These are phyloP conservation scores for Conoideocrella luteorostrata DNA, from an alignment of 2,329 filamentous ascomycete species.

Conservation along the genomic window DNA sequence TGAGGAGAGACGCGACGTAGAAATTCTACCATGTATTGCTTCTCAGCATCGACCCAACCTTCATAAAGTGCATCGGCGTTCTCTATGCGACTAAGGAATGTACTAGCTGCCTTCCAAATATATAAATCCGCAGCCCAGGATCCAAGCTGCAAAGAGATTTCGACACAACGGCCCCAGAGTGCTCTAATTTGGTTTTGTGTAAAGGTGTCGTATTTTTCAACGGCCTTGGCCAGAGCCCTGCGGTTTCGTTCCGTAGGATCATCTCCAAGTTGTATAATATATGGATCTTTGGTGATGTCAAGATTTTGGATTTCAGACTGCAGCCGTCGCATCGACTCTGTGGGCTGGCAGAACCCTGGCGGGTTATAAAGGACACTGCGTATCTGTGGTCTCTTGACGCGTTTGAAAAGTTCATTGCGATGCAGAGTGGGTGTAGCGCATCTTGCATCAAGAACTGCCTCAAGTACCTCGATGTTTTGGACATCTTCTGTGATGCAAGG, in stretches of 20 bases:
- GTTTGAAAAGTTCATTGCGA: constrained; percentile 60
- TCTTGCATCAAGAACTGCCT: constrained; percentile 62
- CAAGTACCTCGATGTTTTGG: constrained; percentile 53
- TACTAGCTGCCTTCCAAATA: constrained; percentile 42
- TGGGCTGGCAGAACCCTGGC: constrained; percentile 12
- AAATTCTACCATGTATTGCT: constrained; percentile 45
- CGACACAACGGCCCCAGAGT: constrained; percentile 42
- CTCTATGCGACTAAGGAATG: constrained; percentile 20
- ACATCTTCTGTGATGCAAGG: constrained; percentile 58
- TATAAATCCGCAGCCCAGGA: constrained; percentile 64
- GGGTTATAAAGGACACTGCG: constrained; percentile 25
- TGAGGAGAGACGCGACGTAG: constrained; percentile 30
- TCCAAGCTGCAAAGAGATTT: constrained; percentile 54
- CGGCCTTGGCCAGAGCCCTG: constrained; percentile 29
- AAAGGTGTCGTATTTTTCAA: constrained; percentile 43
- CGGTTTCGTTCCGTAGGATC: constrained; percentile 35
- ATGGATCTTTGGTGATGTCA: constrained; percentile 56
- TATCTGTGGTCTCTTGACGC: constrained; percentile 61
- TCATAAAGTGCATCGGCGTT: constrained; percentile 23
- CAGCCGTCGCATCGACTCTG: constrained; percentile 38
- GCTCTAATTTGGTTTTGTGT: constrained; percentile 48
- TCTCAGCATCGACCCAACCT: constrained; percentile 43
- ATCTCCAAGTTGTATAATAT: constrained; percentile 40
- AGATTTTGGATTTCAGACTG: constrained; percentile 33
- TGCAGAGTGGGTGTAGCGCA: constrained; percentile 64